Evolutionary conservation across 768 basidiomycete genomes (phyloP).

Genomic region (Pleurotus ostreatus): DNA sequence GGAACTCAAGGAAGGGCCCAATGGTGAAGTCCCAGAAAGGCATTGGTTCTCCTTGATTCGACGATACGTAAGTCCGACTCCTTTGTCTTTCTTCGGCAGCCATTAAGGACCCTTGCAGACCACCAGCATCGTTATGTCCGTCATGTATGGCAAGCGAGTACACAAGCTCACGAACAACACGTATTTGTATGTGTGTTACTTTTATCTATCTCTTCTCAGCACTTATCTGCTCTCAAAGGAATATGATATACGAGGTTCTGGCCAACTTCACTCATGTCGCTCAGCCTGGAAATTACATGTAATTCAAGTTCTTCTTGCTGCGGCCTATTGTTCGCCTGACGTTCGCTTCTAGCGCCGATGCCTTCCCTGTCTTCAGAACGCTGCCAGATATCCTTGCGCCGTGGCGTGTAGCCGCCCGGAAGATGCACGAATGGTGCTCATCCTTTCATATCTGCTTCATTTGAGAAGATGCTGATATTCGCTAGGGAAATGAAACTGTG

Average conservation of each 20-base stretch:
- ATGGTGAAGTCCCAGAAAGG: constrained; percentile 20
- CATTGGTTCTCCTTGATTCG: constrained; percentile 26
- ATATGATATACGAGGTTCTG: constrained; percentile 10
- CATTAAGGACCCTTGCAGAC: constrained; percentile 9
- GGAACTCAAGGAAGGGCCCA: constrained; percentile 13
- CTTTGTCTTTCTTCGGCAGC: background rate
- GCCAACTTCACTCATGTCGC: constrained; percentile 6
- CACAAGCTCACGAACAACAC: constrained; percentile 17
- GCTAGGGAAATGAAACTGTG: constrained; percentile 23
- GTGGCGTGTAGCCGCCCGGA: constrained; percentile 1
- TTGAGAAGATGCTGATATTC: background rate
- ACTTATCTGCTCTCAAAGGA: background rate
- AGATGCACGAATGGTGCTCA: constrained; percentile 19
- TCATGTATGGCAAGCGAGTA: constrained; percentile 19
- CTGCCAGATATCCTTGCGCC: constrained; percentile 2
- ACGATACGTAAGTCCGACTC: constrained; percentile 19
- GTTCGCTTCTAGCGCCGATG: background rate
- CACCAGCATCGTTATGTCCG: constrained; percentile 20
- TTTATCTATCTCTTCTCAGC: background rate
- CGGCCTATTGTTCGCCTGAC: background rate
- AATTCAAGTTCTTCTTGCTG: background rate
- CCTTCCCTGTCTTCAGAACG: constrained; percentile 2
- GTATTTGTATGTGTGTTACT: constrained; percentile 15
- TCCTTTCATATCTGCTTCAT: background rate
- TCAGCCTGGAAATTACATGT: constrained; percentile 6